Conservation (phyloP, 768 basidiomycete species). For the Auricularia sp. region DNA sequence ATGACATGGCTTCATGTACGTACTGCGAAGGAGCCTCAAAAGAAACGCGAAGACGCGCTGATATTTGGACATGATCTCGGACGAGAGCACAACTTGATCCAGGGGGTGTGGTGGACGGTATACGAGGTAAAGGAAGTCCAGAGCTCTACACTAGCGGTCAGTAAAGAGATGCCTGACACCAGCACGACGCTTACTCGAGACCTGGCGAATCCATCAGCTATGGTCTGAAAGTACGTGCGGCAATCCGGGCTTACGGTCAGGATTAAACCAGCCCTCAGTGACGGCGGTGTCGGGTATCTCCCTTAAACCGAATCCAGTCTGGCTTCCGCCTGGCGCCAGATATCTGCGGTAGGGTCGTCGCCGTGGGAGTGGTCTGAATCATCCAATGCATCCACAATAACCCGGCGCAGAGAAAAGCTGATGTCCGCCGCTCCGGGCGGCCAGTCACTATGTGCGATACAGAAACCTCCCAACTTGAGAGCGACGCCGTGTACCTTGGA, state of each 20-base stretch:
- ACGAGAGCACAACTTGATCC: constrained; percentile 54
- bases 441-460: constrained; percentile 38
- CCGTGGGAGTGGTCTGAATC: constrained; percentile 5
- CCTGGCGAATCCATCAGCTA: not conserved
- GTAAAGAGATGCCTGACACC: constrained; percentile 1
- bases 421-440: constrained; percentile 81
- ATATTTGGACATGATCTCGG: constrained; percentile 70
- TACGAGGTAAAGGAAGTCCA: constrained; percentile 85
- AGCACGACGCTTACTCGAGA: constrained; percentile 32
- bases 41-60: constrained; percentile 76
- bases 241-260: constrained; percentile 48
- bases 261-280: constrained; percentile 71
- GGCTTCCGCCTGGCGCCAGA: constrained; percentile 23
- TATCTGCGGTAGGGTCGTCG: constrained; percentile 13
- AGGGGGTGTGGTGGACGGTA: constrained; percentile 82
- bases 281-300: constrained; percentile 57
- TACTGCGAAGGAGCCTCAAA: constrained; percentile 70
- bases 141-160: constrained; percentile 38
- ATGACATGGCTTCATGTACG: constrained; percentile 9
- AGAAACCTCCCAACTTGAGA: constrained; percentile 8
- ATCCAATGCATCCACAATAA: constrained; percentile 74
- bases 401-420: constrained; percentile 72
- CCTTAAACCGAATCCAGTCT: constrained; percentile 68
- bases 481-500: constrained; percentile 8
- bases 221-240: not conserved